Conservation (phyloP, 2,329 filamentous ascomycete species). For the Fusarium musae region DNA sequence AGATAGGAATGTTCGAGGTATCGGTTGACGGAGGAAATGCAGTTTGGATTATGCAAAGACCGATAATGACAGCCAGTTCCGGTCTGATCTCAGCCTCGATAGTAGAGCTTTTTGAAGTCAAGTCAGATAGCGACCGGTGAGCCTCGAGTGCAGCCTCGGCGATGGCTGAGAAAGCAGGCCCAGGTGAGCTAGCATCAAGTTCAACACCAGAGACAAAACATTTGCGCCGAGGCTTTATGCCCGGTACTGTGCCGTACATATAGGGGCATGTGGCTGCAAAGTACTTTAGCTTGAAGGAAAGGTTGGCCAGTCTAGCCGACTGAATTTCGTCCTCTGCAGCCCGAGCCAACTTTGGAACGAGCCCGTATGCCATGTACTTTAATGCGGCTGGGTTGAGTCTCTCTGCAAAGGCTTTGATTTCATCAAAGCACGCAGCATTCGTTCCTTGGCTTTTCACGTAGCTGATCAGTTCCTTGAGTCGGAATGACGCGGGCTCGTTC, state of each 20-base stretch:
- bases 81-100: slow-evolving; percentile 44
- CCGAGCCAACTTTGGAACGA: slow-evolving; percentile 49
- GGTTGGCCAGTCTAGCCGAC: slow-evolving; percentile 45
- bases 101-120: slow-evolving; percentile 19
- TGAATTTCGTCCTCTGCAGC: slow-evolving; percentile 39
- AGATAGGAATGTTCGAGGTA: slow-evolving; percentile 29
- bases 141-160: slow-evolving; percentile 36
- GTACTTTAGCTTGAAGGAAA: slow-evolving; percentile 58
- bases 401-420: slow-evolving; percentile 58
- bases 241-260: slow-evolving; percentile 37
- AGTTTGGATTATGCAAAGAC: slow-evolving; percentile 49
- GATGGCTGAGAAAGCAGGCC: slow-evolving; percentile 41
- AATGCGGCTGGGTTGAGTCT: slow-evolving; percentile 55
- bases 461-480: slow-evolving; percentile 49
- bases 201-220: slow-evolving; percentile 42
- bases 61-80: slow-evolving; percentile 51
- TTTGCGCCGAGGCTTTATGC: slow-evolving; percentile 31
- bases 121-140: slow-evolving; percentile 23
- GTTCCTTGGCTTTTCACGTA: slow-evolving; percentile 52
- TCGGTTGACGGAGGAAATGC: slow-evolving; percentile 44
- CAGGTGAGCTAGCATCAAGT: slow-evolving; percentile 33
- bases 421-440: slow-evolving; percentile 58
- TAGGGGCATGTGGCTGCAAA: slow-evolving; percentile 54
- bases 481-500: slow-evolving; percentile 44
- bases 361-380: slow-evolving; percentile 52